Base-by-base conservation (phyloP, 2,329 filamentous ascomycete genomes). In the Nigrospora sphaerica region DNA sequence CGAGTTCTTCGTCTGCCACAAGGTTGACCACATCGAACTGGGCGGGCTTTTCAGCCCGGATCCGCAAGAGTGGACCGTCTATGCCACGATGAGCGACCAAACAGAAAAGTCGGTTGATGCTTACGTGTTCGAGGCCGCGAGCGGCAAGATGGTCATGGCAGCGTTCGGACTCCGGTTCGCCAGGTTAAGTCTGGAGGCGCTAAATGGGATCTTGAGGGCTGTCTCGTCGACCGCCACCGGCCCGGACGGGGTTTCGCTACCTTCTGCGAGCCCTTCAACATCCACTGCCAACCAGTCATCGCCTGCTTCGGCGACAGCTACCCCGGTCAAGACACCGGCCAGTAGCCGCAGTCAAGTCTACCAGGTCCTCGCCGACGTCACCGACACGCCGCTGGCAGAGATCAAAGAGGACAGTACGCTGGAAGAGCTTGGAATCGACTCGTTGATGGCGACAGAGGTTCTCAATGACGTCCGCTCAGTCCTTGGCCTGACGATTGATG, bases 1-100 rank as follows among this genome's bases (percentile, higher is more conserved):
- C 2, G 58, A 61, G 12, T 52, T 58, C 1, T 44, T 54, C n/a
- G 49, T 59, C 11, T 60, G 57, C 32, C 32, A n/a, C 17, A 42
- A 52, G 2, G 51, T 57, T 14, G 55, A 57, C 28, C 49, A 51
- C 13, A 53, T 58, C 35, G 50, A 59, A 31, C 50, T 58, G 12
- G 57, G 55, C 12, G 51, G 50, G 28, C 39, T 28, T 2, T 61
- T 61, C 41, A 44, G 45, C 40, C 46, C 52, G 2, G 48, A 53
- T n/a, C 46, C 46, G 4, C 28, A 47, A 14, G 48, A 48, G 7
- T 55, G 53, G 50, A 23, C 46, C 16, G 36, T 54, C 9, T 56
- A 51, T 32, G 39, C 53, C 1, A 52, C 34, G 28, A 48, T 51
- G 51, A 50, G 52, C 12, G 48, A 49, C 4, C 46, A 52, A 4